A percentile compares a stretch with the other conserved stretches of the same genome.
Conservation (phyloP, 768 basidiomycete genomes). For the Asterophora lycoperdoides region DNA sequence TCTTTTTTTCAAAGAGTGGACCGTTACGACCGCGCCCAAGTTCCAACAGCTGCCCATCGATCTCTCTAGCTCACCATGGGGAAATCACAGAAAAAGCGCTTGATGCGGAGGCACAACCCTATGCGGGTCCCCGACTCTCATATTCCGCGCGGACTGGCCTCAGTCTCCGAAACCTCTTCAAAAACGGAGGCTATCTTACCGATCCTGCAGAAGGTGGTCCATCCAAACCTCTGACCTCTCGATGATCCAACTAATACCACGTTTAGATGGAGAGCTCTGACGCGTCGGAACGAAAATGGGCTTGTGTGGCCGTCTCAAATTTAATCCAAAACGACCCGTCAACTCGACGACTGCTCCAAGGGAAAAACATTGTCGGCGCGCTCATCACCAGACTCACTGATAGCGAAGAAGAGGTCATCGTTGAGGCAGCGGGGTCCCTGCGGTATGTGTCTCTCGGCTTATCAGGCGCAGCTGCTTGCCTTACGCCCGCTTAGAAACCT, state of each 20-base stretch:
- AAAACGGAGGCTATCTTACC: constrained; percentile 81
- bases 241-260: constrained; percentile 2
- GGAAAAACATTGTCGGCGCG: constrained; percentile 84
- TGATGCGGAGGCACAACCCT: constrained; percentile 87
- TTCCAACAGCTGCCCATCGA: background rate
- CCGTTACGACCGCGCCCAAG: background rate
- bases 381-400: constrained; percentile 87
- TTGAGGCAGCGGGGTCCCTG: constrained; percentile 85
- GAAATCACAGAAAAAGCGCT: constrained; percentile 85
- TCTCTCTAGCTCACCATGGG: constrained; percentile 57
- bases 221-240: background rate
- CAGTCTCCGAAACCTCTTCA: constrained; percentile 66
- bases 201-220: constrained; percentile 79
- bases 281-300: constrained; percentile 84
- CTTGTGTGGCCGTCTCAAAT: constrained; percentile 94
- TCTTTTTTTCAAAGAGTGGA: constrained; percentile 5
- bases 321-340: constrained; percentile 94
- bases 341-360: constrained; percentile 83
- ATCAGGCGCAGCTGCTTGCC: background rate
- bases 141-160: constrained; percentile 75
- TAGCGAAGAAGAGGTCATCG: constrained; percentile 83
- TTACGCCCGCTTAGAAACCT: constrained; percentile 58
- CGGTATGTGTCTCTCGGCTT: constrained; percentile 46
- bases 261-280: constrained; percentile 73
- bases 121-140: constrained; percentile 92